These are phyloP conservation scores for Mucor saturninus DNA, from an alignment of 371 early-diverging fungal species.

Conservation along the genomic window DNA sequence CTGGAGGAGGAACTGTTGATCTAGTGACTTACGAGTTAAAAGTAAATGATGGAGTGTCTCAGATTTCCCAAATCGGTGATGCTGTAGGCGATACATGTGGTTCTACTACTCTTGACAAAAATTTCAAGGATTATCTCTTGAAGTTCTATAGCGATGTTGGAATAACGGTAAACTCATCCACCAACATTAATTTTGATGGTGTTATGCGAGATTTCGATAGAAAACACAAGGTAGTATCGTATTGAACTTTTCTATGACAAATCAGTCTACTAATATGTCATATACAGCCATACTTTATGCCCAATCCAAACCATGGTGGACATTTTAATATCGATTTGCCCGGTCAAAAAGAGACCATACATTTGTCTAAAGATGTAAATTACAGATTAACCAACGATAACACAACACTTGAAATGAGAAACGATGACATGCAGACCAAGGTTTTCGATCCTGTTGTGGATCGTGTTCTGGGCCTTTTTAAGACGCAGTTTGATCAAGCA, in stretches of 20 bases:
- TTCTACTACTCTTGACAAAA: constrained; percentile 50
- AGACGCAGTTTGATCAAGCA: constrained; percentile 32
- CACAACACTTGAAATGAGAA: background rate
- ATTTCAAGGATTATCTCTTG: constrained; percentile 23
- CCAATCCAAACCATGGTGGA: background rate
- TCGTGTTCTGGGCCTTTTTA: background rate
- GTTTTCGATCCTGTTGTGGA: constrained; percentile 1
- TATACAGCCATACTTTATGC: background rate
- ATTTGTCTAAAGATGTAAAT: background rate
- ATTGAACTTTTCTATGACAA: background rate
- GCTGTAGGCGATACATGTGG: constrained; percentile 56
- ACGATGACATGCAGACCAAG: background rate
- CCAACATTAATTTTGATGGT: background rate
- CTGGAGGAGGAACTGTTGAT: too few species aligned
- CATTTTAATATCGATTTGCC: background rate
- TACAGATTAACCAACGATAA: background rate
- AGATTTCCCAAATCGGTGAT: constrained; percentile 29
- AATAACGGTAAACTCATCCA: background rate
- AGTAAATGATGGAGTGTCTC: too few species aligned
- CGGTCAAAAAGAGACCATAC: background rate
- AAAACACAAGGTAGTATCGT: background rate
- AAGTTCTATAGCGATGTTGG: background rate
- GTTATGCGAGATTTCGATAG: background rate
- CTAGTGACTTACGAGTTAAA: too few species aligned
- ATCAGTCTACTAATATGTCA: background rate